phyloP scores from a whole-genome alignment of 1,284 basidiomycete genomes.

The Ceratobasidium theobromae region DNA sequence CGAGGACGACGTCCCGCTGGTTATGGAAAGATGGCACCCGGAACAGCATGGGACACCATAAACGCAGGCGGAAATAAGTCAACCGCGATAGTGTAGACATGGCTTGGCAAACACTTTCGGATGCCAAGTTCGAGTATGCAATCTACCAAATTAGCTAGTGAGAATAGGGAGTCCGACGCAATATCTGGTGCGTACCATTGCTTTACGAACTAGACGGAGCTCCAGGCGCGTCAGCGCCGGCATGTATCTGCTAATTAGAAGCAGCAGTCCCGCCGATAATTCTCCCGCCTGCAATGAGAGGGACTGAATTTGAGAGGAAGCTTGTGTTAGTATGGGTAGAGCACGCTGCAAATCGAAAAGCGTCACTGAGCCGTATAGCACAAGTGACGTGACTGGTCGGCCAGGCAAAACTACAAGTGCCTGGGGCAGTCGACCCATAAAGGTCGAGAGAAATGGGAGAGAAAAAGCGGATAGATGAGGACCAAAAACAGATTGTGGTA shows the following conservation, averaged over 20 bases:
- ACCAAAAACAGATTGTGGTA: neutral
- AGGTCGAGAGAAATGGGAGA: conserved; percentile 6
- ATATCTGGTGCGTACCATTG: conserved; percentile 1
- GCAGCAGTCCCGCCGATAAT: neutral
- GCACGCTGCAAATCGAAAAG: conserved; percentile 7
- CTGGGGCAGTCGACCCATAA: conserved; percentile 6
- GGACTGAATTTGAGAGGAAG: neutral
- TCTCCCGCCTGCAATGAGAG: conserved; percentile 6
- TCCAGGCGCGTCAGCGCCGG: conserved; percentile 4
- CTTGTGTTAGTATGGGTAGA: conserved; percentile 1
- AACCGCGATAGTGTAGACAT: conserved; percentile 8
- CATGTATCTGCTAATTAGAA: conserved; percentile 1
- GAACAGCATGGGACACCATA: conserved; percentile 10
- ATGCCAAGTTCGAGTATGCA: conserved; percentile 15
- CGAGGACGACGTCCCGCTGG: conserved; percentile 10
- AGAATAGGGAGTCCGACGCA: neutral
- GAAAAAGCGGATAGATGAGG: neutral
- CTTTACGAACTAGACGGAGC: conserved; percentile 9
- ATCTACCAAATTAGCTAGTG: neutral
- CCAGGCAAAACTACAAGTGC: conserved; percentile 6
- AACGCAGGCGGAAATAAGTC: neutral
- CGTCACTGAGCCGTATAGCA: conserved; percentile 4
- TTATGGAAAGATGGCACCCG: neutral
- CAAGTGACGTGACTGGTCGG: conserved; percentile 2
- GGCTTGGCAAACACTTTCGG: conserved; percentile 17